Evolutionary conservation across 495 filamentous ascomycete genomes (phyloP).

Genomic region (Clavariopsis aquatica): DNA sequence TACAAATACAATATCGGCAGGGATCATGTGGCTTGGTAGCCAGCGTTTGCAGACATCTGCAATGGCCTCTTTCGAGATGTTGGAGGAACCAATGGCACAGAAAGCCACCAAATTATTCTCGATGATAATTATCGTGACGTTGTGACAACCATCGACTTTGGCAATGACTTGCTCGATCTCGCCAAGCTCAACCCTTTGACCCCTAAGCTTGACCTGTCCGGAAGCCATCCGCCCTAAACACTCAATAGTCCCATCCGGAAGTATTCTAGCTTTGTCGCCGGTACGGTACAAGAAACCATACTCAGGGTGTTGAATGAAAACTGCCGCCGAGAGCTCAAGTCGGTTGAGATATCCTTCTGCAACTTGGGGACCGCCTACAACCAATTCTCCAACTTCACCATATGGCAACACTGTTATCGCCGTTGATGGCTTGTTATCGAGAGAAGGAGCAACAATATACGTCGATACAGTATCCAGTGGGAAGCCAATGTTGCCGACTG

Average conservation of each 20-base stretch:
- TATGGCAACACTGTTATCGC: slow-evolving; percentile 55
- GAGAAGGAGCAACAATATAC: slow-evolving; percentile 58
- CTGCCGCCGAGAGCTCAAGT: slow-evolving; percentile 68
- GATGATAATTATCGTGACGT: slow-evolving; percentile 62
- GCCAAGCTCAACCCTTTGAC: slow-evolving; percentile 79
- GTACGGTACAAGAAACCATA: slow-evolving; percentile 73
- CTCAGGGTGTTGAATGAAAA: slow-evolving; percentile 62
- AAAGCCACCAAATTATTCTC: slow-evolving; percentile 66
- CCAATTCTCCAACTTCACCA: slow-evolving; percentile 77
- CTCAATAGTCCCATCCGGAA: slow-evolving; percentile 69
- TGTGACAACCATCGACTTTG: slow-evolving; percentile 53
- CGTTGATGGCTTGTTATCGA: slow-evolving; percentile 1
- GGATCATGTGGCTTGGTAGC: slow-evolving; percentile 78
- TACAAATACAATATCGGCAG: slow-evolving; percentile 64
- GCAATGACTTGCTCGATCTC: slow-evolving; percentile 74
- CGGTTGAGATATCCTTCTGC: slow-evolving; percentile 82
- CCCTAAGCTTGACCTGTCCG: slow-evolving; percentile 80
- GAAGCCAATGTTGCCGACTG: slow-evolving; percentile 66
- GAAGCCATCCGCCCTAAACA: slow-evolving; percentile 77
- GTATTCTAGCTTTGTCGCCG: slow-evolving; percentile 75
- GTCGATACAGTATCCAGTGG: slow-evolving; percentile 76
- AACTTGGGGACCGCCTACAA: slow-evolving; percentile 75
- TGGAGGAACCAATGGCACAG: slow-evolving; percentile 53
- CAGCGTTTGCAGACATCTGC: slow-evolving; percentile 62
- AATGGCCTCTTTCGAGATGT: slow-evolving; percentile 47